Percentiles rank a stretch among this genome's conserved stretches.
These are phyloP conservation scores for Flaveria brownii DNA, from an alignment of 129 eudicot genomes.

Conservation along the genomic window DNA sequence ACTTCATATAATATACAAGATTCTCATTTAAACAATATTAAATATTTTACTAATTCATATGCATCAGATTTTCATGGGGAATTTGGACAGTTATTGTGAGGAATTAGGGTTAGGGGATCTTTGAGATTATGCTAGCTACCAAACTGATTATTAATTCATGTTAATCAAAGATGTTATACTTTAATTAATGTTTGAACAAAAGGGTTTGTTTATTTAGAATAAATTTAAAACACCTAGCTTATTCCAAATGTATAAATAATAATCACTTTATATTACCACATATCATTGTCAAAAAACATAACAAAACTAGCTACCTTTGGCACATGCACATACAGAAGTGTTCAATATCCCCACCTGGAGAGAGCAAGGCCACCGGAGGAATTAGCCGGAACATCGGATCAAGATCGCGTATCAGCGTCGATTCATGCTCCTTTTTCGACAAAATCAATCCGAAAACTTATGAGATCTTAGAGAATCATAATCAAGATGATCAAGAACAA, in stretches of 20 bases:
- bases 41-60: conserved; percentile 4
- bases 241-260: too few relatives aligned
- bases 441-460: conserved; percentile 38
- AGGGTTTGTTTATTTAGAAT: too few relatives aligned
- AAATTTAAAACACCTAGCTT: too few relatives aligned
- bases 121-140: neutral
- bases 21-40: neutral
- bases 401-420: conserved; percentile 45
- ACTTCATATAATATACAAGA: conserved; percentile 24
- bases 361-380: conserved; percentile 29
- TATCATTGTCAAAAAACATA: too few relatives aligned
- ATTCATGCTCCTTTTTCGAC: conserved; percentile 47
- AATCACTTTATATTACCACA: too few relatives aligned
- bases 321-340: conserved; percentile 51
- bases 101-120: conserved; percentile 22
- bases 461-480: conserved; percentile 44
- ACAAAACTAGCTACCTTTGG: too few relatives aligned
- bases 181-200: neutral
- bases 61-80: conserved; percentile 24
- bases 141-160: neutral
- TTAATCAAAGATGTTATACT: neutral
- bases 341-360: conserved; percentile 69
- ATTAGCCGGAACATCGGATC: conserved; percentile 48
- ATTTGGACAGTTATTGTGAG: conserved; percentile 4
- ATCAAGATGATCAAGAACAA: conserved; percentile 37